These are phyloP conservation scores for Yamadazyma epiphylla DNA, from an alignment of 1,139 yeast genomes.

Conservation along the genomic window DNA sequence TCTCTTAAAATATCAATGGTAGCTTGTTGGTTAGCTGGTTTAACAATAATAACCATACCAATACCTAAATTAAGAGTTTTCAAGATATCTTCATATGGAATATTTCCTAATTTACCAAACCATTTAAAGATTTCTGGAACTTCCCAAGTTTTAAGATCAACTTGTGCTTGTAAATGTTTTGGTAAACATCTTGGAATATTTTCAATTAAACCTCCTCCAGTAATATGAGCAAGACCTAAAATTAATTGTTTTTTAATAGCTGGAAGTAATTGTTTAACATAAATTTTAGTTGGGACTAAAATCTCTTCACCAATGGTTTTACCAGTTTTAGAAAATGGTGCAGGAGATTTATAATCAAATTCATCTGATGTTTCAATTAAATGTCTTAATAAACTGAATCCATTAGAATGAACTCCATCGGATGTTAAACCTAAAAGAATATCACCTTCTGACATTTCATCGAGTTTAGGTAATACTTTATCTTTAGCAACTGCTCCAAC, in stretches of 20 bases:
- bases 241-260: constrained; percentile 65
- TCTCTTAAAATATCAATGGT: constrained; percentile 51
- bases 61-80: constrained; percentile 95
- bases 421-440: constrained; percentile 83
- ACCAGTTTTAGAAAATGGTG: constrained; percentile 77
- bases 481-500: constrained; percentile 94
- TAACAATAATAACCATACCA: constrained; percentile 92
- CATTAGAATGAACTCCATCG: constrained; percentile 95
- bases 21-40: constrained; percentile 54
- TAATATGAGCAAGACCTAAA: constrained; percentile 91
- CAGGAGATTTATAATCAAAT: constrained; percentile 62
- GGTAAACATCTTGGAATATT: constrained; percentile 96
- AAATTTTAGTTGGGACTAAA: constrained; percentile 86
- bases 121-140: constrained; percentile 89
- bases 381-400: constrained; percentile 93
- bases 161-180: constrained; percentile 66
- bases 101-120: constrained; percentile 89
- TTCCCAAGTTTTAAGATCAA: constrained; percentile 78
- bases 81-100: constrained; percentile 77
- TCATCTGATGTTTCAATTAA: constrained; percentile 75
- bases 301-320: constrained; percentile 82
- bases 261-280: constrained; percentile 85
- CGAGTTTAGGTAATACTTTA: constrained; percentile 67
- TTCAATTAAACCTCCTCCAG: constrained; percentile 97
- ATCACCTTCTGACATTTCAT: constrained; percentile 72